phyloP scores from a whole-genome alignment of 805 yeast genomes.

The Nakazawaea pomicola region DNA sequence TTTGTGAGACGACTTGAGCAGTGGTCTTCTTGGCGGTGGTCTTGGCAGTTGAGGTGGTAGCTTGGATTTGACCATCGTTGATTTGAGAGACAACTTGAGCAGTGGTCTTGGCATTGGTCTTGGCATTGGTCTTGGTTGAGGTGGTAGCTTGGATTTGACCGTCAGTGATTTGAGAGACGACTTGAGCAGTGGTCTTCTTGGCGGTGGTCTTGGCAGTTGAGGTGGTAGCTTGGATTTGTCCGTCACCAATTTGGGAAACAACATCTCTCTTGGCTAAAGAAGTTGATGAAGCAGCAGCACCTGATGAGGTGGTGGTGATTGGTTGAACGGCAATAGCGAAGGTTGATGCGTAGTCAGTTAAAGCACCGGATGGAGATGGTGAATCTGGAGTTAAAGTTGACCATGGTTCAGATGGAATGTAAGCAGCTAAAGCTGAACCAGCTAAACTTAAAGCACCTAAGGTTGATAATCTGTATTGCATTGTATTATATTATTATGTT shows the following conservation, averaged over 20 bases:
- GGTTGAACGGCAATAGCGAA: conserved; percentile 71
- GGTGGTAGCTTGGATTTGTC: conserved; percentile 53
- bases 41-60: too few species aligned
- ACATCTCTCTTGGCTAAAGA: conserved; percentile 29
- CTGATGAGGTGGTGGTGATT: conserved; percentile 33
- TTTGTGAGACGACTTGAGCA: conserved; percentile 30
- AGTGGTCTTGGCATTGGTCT: conserved; percentile 21
- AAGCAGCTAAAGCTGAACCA: conserved; percentile 52
- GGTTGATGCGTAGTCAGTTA: conserved; percentile 47
- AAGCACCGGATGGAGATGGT: conserved; percentile 45
- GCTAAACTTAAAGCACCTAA: conserved; percentile 38
- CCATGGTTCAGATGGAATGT: conserved; percentile 65
- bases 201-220: conserved; percentile 30
- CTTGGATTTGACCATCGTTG: conserved; percentile 43
- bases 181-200: conserved; percentile 29
- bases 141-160: conserved; percentile 50
- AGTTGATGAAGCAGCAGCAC: conserved; percentile 16
- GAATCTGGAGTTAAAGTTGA: conserved; percentile 64
- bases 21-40: conserved; percentile 27
- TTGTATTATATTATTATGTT: conserved; percentile 17
- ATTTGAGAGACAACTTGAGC: conserved; percentile 29
- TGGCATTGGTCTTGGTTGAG: conserved; percentile 11
- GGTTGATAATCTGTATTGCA: conserved; percentile 38
- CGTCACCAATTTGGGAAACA: conserved; percentile 56
- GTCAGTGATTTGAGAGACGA: conserved; percentile 44